phyloP scores from a whole-genome alignment of 1,139 yeast species.

The Waltiozyma solani region DNA sequence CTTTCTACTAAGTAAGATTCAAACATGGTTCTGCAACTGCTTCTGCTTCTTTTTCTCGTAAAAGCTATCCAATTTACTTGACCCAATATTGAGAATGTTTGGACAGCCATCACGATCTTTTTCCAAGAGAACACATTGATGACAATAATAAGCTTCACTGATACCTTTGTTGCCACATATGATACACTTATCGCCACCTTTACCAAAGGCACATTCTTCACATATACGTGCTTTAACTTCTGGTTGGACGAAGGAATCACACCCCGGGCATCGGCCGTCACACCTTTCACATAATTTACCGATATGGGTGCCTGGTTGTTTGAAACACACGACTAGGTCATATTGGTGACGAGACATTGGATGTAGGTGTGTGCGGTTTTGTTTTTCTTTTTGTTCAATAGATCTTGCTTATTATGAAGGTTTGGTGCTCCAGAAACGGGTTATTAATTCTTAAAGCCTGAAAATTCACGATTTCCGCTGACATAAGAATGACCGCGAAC shows the following conservation, averaged over 20 bases:
- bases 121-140: slow-evolving; percentile 75
- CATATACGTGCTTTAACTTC: slow-evolving; percentile 66
- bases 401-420: too few relatives aligned
- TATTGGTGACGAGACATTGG: slow-evolving; percentile 88
- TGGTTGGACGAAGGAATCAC: slow-evolving; percentile 83
- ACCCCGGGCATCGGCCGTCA: slow-evolving; percentile 86
- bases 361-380: too few relatives aligned
- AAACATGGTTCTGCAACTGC: too few relatives aligned
- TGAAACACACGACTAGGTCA: slow-evolving; percentile 78
- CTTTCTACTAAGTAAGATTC: too few relatives aligned
- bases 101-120: slow-evolving; percentile 94
- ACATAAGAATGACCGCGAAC: too few relatives aligned
- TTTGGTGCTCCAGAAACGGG: too few relatives aligned
- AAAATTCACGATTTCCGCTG: too few relatives aligned
- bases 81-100: slow-evolving; percentile 68
- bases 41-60: slow-evolving; percentile 41
- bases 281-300: slow-evolving; percentile 78
- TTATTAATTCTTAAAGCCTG: too few relatives aligned
- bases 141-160: slow-evolving; percentile 71
- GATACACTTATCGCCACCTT: slow-evolving; percentile 54
- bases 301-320: slow-evolving; percentile 66
- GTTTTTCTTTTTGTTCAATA: too few relatives aligned
- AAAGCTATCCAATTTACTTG: slow-evolving; percentile 58
- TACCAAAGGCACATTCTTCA: slow-evolving; percentile 78
- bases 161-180: slow-evolving; percentile 60